Evolutionary conservation across 2,329 filamentous ascomycete genomes (phyloP), one percentile per base, ranked within the genome.

Genomic region (Samsoniella hepiali): DNA sequence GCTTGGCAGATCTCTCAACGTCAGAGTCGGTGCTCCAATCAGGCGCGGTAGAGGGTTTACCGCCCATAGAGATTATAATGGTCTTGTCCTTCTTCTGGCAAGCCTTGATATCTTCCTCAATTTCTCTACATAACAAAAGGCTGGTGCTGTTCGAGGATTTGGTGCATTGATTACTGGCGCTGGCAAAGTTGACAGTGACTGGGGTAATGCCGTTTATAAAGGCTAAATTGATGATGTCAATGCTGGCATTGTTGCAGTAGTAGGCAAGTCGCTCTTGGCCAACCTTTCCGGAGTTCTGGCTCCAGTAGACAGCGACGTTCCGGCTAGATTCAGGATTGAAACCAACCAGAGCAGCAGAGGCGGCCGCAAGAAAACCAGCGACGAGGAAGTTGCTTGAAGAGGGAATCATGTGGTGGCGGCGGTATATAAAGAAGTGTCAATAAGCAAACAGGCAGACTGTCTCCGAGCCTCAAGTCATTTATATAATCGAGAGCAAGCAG

Each of bases 31-130:
- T 82, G 42, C 73, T 69, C 77, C 91, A 91, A 34, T 88, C 88
- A 36, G 86, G 87, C 72, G 91, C 87, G 27, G 79, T 84, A 72
- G 91, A 90, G 1, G 87, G 88, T 2, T 85, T 85, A 38, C 90
- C 89, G 29, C 89, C 89, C 53, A 93, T 79, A 3, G 89, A 91
- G 11, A 92, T 79, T 50, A 91, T 72, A 67, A 93, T 87, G 1
- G 88, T 91, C 75, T 91, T 93, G 66, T 83, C 83, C 5, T 72
- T 75, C 10, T 74, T 68, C 72, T 93, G 89, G 75, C 90, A 93
- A 11, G 80, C 70, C 64, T 77, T 73, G 67, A 84, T 84, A 65
- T 85, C 82, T 54, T 54, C 31, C 9, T 54, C 31, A 38, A 54
- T 36, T 38, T 38, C 32, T 38, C 8, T 36, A 5, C 36, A 22